Base-by-base conservation (phyloP, 805 yeast genomes). In the Priceomyces fermenticarens region DNA sequence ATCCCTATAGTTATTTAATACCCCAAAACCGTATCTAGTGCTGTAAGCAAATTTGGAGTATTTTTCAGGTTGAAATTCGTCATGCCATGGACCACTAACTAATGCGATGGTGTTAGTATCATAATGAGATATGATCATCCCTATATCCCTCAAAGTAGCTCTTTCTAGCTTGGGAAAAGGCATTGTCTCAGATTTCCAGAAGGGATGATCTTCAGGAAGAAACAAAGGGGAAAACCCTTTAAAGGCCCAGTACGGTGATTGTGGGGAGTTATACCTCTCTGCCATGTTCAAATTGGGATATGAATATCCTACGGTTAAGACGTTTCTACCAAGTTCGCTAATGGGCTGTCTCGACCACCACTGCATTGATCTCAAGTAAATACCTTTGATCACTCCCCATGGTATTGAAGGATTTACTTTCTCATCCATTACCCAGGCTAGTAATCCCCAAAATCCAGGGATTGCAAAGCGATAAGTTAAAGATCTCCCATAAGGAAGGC, bases 191-290 rank as follows among this genome's bases (percentile, higher is more conserved):
- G 45, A 17, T 3, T 35, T 38, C 47, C 49, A 46, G 28, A 46
- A 46, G 10, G 49, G 47, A 35, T 46, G 49, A 13, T n/a, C 3
- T 17, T 33, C 45, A 1, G 42, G 34, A 11, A 46, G 11, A 17
- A 40, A 30, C 25, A 46, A 40, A 4, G 43, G 39, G 36, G 37
- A 29, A 26, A 40, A 46, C 8, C 42, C 50, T 30, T 46, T 46
- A 14, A 45, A 35, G 3, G 44, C 39, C 50, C 50, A 46, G 32
- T 46, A 46, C 11, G 50, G 50, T 3, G 48, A 44, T 20, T 46
- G 48, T 3, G 50, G 48, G 1, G 48, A 44, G 25, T 44, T 44
- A 37, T 46, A 47, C 9, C 30, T 30, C 28, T 47, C 51, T 25
- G 42, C 36, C 42, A 47, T 37, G 30, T 39, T 39, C 10, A n/a